These are phyloP conservation scores for Scleroderma bovista DNA, from an alignment of 768 basidiomycete genomes.

Conservation along the genomic window DNA sequence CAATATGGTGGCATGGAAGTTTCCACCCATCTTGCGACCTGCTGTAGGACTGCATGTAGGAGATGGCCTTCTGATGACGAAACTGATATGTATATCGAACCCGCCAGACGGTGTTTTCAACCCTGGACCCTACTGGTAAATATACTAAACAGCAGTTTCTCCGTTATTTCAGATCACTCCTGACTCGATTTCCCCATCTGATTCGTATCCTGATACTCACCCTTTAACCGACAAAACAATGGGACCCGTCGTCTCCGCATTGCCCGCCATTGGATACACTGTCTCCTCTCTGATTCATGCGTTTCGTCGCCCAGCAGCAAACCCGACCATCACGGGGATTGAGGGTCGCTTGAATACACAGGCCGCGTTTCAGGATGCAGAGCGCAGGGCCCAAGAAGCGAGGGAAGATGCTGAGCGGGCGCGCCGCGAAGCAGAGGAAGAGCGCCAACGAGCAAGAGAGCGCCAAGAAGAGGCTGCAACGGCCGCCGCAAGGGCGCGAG, in stretches of 20 bases:
- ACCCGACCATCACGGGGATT: conserved; percentile 7
- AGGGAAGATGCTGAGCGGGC: not conserved
- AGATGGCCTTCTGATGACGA: no score
- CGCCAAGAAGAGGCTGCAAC: conserved; percentile 8
- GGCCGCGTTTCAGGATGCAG: conserved; percentile 1
- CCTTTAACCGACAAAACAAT: not conserved
- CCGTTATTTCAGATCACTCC: no score
- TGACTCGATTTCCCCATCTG: no score
- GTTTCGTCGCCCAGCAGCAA: not conserved
- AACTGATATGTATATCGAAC: no score
- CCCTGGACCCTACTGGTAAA: no score
- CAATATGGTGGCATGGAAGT: no score
- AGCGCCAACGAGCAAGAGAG: conserved; percentile 1
- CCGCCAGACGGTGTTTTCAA: no score
- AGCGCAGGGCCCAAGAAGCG: conserved; percentile 2
- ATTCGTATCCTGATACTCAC: no score
- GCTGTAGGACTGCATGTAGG: no score
- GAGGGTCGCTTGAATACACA: conserved; percentile 4
- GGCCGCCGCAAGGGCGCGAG: conserved; percentile 5
- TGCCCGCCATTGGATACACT: not conserved
- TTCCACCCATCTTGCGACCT: conserved; percentile 3
- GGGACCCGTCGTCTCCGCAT: not conserved
- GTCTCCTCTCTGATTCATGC: not conserved
- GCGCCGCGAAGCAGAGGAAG: conserved; percentile 1
- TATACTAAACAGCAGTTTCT: no score